These are phyloP conservation scores for Lyophyllum shimeji DNA, from an alignment of 768 basidiomycete genomes.

Conservation along the genomic window DNA sequence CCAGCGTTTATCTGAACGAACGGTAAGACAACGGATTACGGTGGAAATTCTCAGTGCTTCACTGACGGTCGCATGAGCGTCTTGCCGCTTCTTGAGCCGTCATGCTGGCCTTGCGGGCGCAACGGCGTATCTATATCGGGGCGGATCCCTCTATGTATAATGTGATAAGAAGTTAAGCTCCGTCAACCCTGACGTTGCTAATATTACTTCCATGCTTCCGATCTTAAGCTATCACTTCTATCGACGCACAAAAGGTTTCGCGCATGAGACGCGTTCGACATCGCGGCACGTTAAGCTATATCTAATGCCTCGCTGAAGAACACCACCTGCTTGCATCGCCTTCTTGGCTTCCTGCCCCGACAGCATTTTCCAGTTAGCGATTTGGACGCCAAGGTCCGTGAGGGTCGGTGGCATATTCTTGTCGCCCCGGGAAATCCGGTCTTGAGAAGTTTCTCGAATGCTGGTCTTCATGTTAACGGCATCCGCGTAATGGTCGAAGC, in stretches of 20 bases:
- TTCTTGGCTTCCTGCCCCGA: conserved; percentile 35
- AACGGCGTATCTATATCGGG: neutral
- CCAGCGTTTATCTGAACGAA: conserved; percentile 31
- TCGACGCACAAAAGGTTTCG: conserved; percentile 25
- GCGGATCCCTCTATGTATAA: neutral
- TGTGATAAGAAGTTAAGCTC: neutral
- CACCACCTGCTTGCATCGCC: conserved; percentile 46
- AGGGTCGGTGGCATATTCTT: conserved; percentile 23
- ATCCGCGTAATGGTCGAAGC: neutral
- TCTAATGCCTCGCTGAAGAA: conserved; percentile 55
- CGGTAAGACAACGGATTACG: neutral
- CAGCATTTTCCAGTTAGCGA: conserved; percentile 64
- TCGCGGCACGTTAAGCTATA: conserved; percentile 88
- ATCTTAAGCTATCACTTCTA: conserved; percentile 12
- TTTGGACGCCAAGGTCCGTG: conserved; percentile 27
- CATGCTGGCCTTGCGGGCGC: neutral
- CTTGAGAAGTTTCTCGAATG: conserved; percentile 60
- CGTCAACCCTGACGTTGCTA: neutral
- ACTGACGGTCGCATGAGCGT: neutral
- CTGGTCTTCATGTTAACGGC: conserved; percentile 25
- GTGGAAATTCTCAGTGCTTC: neutral
- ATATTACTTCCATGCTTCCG: neutral
- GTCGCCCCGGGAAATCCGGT: conserved; percentile 36
- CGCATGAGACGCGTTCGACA: conserved; percentile 60
- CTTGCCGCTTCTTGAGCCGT: neutral